A percentile compares a stretch with the other conserved stretches of the same genome.
Evolutionary conservation across 164 flowering plant species (phyloP).

Genomic region (Vitis labrusca): DNA sequence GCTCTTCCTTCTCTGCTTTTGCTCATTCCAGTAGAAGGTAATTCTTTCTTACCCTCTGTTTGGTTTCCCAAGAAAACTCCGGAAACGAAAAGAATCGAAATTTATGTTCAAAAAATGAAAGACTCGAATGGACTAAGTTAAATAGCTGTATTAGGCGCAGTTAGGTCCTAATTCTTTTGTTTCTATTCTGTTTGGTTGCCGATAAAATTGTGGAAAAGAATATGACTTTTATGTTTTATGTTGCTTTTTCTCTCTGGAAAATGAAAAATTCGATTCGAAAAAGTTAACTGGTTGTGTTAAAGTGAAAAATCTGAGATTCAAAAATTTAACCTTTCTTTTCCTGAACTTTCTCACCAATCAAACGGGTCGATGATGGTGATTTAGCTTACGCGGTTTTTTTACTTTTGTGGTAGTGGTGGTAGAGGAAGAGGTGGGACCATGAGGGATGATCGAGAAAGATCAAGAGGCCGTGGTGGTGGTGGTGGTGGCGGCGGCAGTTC

Average conservation of each 20-base stretch:
- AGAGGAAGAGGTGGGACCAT: slow-evolving; percentile 29
- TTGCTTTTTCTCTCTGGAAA: too few species aligned
- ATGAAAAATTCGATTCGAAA: too few species aligned
- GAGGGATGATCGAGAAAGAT: slow-evolving; percentile 30
- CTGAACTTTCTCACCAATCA: neutral
- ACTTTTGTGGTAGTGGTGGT: slow-evolving; percentile 21
- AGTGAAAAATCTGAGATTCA: neutral
- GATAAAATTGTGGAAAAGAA: neutral
- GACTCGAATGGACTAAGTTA: too few species aligned
- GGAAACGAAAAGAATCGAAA: too few species aligned
- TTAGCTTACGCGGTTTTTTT: neutral
- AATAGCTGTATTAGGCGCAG: too few species aligned
- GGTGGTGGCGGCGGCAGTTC: neutral
- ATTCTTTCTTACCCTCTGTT: neutral
- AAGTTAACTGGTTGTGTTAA: too few species aligned
- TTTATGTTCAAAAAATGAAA: too few species aligned
- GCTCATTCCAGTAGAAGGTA: slow-evolving; percentile 37
- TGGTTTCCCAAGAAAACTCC: neutral
- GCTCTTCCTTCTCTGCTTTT: slow-evolving; percentile 32
- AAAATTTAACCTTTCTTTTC: neutral
- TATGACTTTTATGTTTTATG: too few species aligned
- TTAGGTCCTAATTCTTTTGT: neutral
- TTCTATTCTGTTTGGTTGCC: neutral
- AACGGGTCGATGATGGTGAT: neutral
- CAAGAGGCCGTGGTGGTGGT: slow-evolving; percentile 19